Percentiles rank a stretch among this genome's conserved stretches.
Conservation (phyloP, 2,329 filamentous ascomycete species). For the Knoxdaviesia proteae region DNA sequence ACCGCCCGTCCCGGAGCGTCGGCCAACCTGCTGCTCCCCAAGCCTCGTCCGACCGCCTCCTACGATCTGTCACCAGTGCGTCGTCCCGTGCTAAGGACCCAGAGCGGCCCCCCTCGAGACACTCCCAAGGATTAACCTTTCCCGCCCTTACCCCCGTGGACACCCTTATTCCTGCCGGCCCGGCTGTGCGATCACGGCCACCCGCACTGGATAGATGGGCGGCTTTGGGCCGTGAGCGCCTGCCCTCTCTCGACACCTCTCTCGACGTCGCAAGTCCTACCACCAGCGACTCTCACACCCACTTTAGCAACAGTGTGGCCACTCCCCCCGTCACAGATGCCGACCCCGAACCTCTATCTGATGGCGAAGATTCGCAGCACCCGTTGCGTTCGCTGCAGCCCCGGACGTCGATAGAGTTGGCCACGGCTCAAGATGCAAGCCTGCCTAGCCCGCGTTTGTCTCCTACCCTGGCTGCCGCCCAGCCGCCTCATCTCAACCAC, state of each 20-base stretch:
- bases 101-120: not conserved
- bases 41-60: constrained; percentile 1
- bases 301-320: constrained; percentile 43
- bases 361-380: constrained; percentile 27
- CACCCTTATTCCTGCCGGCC: not conserved
- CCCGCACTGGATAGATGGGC: not conserved
- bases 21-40: constrained; percentile 1
- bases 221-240: not conserved
- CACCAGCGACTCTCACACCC: constrained; percentile 33
- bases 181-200: not conserved
- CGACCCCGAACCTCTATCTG: constrained; percentile 38
- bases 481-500: constrained; percentile 19
- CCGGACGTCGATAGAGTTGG: constrained; percentile 40
- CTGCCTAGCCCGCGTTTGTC: constrained; percentile 88
- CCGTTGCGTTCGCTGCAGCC: constrained; percentile 6
- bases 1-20: not conserved
- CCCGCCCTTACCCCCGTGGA: constrained; percentile 1
- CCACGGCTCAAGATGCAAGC: constrained; percentile 68
- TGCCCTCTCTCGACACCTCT: constrained; percentile 9
- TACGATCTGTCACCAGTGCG: constrained; percentile 1
- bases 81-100: not conserved
- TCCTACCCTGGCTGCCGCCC: constrained; percentile 61
- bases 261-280: constrained; percentile 30
- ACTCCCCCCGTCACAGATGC: constrained; percentile 59
- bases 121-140: constrained; percentile 1